phyloP scores from a whole-genome alignment of 2,329 filamentous ascomycete species.

The Chaetomiaceae sp. region DNA sequence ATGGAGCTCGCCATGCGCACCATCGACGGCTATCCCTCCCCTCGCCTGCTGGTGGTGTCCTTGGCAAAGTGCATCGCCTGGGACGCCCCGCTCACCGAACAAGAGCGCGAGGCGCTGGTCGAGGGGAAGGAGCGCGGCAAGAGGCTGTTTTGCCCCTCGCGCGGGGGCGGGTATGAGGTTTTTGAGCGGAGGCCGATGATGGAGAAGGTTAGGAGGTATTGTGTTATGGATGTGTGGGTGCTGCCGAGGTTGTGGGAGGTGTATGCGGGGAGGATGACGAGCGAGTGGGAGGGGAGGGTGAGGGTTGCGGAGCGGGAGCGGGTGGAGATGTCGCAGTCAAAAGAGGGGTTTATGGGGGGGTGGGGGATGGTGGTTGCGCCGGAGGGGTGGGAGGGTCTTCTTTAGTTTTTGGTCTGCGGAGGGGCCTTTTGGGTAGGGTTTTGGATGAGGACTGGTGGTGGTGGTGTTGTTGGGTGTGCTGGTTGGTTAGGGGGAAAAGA shows the following conservation, averaged over 20 bases:
- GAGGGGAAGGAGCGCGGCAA: too few relatives aligned
- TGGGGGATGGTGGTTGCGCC: too few relatives aligned
- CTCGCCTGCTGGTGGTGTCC: too few relatives aligned
- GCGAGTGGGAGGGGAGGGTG: neutral
- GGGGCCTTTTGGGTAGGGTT: too few relatives aligned
- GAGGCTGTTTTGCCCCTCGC: neutral
- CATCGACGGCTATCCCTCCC: neutral
- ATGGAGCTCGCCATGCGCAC: conserved; percentile 34
- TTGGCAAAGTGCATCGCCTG: neutral
- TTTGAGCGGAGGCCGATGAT: neutral
- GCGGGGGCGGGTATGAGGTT: neutral
- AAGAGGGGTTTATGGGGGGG: neutral
- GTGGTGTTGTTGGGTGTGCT: too few relatives aligned
- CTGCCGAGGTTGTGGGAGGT: neutral
- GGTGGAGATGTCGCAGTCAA: neutral
- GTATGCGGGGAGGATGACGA: neutral
- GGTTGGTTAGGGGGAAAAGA: too few relatives aligned
- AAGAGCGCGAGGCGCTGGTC: neutral
- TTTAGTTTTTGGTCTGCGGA: too few relatives aligned
- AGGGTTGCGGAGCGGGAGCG: neutral
- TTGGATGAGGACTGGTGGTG: too few relatives aligned
- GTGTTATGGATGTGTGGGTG: neutral
- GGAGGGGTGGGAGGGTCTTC: too few relatives aligned
- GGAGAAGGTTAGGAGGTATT: neutral
- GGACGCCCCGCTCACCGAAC: neutral